A percentile compares a stretch with the other conserved stretches of the same genome.
Conservation (phyloP, 345 rosid species). For the Gossypium turneri region DNA sequence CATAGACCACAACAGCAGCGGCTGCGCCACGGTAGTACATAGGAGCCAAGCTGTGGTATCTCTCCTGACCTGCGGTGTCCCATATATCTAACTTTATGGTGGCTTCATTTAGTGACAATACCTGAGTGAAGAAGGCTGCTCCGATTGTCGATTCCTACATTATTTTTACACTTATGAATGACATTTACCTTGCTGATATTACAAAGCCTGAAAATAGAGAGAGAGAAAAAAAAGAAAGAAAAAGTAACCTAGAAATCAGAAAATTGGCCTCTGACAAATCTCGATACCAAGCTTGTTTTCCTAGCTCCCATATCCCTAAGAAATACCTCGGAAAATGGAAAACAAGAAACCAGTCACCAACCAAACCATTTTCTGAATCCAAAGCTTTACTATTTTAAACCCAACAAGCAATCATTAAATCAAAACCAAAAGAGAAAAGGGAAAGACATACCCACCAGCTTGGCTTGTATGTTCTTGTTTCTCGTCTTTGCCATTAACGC, state of each 20-base stretch:
- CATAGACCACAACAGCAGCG: slow-evolving; percentile 76
- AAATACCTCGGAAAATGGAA: slow-evolving; percentile 46
- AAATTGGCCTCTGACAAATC: slow-evolving; percentile 77
- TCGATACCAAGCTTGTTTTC: slow-evolving; percentile 67
- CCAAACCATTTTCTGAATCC: background rate
- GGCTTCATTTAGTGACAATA: slow-evolving; percentile 60
- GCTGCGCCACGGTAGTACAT: slow-evolving; percentile 88
- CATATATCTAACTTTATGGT: slow-evolving; percentile 75
- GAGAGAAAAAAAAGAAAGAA: too few relatives aligned
- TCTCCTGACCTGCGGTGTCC: slow-evolving; percentile 85
- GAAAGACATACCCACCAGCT: slow-evolving; percentile 82
- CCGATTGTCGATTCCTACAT: slow-evolving; percentile 66
- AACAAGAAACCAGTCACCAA: background rate
- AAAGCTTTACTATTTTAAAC: background rate
- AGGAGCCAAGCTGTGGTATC: slow-evolving; percentile 84
- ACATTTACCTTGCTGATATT: background rate
- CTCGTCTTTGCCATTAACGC: slow-evolving; percentile 44
- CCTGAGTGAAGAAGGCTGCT: slow-evolving; percentile 83
- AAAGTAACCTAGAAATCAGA: slow-evolving; percentile 53
- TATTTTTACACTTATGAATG: slow-evolving; percentile 15
- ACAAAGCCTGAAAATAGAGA: background rate
- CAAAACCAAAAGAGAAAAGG: slow-evolving; percentile 14
- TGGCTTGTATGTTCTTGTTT: slow-evolving; percentile 75
- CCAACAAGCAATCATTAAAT: background rate
- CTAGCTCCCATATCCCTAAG: slow-evolving; percentile 87